Percentiles rank a stretch among this genome's conserved stretches.
phyloP scores from a whole-genome alignment of 805 yeast species.

The Wickerhamomyces xylosicus region DNA sequence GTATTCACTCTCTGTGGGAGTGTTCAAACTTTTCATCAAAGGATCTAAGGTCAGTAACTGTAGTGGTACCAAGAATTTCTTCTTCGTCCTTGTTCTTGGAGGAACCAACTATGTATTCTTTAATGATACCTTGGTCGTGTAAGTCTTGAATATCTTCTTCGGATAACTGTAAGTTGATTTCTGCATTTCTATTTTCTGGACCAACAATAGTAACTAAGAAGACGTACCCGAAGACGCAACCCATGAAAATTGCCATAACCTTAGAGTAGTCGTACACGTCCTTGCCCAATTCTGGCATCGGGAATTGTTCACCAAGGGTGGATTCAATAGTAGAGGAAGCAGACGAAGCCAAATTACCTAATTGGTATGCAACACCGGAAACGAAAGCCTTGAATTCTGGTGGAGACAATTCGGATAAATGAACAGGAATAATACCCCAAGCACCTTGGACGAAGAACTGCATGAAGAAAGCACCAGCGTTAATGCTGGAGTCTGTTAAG shows the following conservation, averaged over 20 bases:
- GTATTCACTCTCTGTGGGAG: neutral
- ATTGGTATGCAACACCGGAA: constrained; percentile 54
- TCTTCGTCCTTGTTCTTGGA: constrained; percentile 12
- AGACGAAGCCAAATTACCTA: constrained; percentile 58
- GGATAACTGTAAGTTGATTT: constrained; percentile 15
- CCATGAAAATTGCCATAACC: constrained; percentile 60
- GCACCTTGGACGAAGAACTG: constrained; percentile 61
- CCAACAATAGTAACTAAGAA: constrained; percentile 43
- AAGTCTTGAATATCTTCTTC: constrained; percentile 16
- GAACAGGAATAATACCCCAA: constrained; percentile 60
- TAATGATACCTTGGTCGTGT: constrained; percentile 16
- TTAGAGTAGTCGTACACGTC: constrained; percentile 40
- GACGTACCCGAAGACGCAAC: constrained; percentile 47
- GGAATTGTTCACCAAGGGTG: constrained; percentile 48
- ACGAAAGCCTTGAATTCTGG: constrained; percentile 54
- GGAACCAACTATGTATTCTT: neutral
- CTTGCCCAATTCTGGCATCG: constrained; percentile 21
- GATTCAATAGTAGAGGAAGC: constrained; percentile 65
- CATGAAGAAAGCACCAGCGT: constrained; percentile 51
- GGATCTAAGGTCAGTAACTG: neutral
- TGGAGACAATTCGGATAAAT: constrained; percentile 50
- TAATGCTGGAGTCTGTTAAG: constrained; percentile 34
- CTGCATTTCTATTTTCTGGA: constrained; percentile 41
- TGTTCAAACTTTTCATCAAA: neutral
- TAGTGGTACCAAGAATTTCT: constrained; percentile 5